Percentiles rank a stretch among this genome's conserved stretches.
Evolutionary conservation across 1,139 yeast species (phyloP).

Genomic region (Pichia cactophila): DNA sequence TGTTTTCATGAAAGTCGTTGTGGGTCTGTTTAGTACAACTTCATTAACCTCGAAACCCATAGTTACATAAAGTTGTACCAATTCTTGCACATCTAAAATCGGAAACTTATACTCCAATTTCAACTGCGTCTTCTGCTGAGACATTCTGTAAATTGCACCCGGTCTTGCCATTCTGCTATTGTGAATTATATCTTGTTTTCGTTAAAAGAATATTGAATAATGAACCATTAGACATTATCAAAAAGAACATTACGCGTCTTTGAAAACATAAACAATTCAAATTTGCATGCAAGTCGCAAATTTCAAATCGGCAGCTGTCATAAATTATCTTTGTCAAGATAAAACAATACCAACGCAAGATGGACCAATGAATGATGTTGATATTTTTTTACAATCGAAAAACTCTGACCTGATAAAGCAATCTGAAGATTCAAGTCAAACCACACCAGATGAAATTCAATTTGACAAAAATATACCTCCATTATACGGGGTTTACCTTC

Average conservation of each 20-base stretch:
- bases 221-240: too few relatives aligned
- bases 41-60: constrained; percentile 46
- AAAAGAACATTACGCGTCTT: too few relatives aligned
- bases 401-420: background rate
- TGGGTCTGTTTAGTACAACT: constrained; percentile 58
- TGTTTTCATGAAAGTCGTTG: constrained; percentile 51
- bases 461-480: constrained; percentile 7
- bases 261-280: too few relatives aligned
- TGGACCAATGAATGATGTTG: background rate
- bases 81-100: constrained; percentile 53
- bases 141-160: constrained; percentile 24
- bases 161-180: constrained; percentile 25
- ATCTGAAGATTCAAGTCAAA: background rate
- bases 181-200: background rate
- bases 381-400: background rate
- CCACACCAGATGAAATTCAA: background rate
- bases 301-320: too few relatives aligned
- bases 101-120: constrained; percentile 43
- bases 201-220: background rate
- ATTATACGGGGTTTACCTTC: constrained; percentile 60
- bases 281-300: too few relatives aligned
- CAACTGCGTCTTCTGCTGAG: constrained; percentile 4
- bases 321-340: too few relatives aligned
- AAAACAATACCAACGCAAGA: background rate
- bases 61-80: constrained; percentile 23